Conservation (phyloP, 106 monocot genomes). For the Phalaenopsis aphrodite region DNA sequence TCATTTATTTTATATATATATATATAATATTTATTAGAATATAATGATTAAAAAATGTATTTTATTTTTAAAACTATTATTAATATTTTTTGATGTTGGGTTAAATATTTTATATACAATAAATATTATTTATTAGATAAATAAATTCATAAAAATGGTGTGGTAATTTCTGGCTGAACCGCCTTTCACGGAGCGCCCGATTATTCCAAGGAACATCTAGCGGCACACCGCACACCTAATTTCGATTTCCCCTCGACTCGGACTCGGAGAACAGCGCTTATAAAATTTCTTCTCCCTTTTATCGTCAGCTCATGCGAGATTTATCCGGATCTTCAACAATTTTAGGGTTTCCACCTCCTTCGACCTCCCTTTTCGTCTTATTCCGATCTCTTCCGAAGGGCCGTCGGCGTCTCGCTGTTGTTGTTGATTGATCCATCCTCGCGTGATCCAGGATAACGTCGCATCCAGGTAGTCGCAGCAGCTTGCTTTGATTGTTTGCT, state of each 20-base stretch:
- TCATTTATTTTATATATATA: no score
- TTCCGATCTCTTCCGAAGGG: neutral
- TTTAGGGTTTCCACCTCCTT: slow-evolving; percentile 2
- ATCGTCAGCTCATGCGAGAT: neutral
- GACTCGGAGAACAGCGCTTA: neutral
- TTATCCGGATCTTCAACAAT: slow-evolving; percentile 4
- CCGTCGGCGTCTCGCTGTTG: neutral
- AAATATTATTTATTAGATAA: no score
- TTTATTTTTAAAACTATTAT: no score
- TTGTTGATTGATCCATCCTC: neutral
- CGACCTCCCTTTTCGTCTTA: neutral
- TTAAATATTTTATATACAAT: no score
- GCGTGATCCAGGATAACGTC: slow-evolving; percentile 1
- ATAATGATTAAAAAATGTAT: no score
- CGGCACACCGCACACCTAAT: neutral
- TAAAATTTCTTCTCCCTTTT: neutral
- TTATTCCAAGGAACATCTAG: neutral
- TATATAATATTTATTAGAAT: no score
- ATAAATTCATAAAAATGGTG: no score
- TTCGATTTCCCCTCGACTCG: neutral
- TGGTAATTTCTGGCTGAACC: neutral
- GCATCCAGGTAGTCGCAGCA: neutral
- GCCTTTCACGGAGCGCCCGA: neutral
- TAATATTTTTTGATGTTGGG: no score
- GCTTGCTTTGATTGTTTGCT: neutral